A percentile compares a stretch with the other conserved stretches of the same genome.
These are phyloP conservation scores for Fusarium cyanostomum DNA, from an alignment of 2,329 filamentous ascomycete species.

Conservation along the genomic window DNA sequence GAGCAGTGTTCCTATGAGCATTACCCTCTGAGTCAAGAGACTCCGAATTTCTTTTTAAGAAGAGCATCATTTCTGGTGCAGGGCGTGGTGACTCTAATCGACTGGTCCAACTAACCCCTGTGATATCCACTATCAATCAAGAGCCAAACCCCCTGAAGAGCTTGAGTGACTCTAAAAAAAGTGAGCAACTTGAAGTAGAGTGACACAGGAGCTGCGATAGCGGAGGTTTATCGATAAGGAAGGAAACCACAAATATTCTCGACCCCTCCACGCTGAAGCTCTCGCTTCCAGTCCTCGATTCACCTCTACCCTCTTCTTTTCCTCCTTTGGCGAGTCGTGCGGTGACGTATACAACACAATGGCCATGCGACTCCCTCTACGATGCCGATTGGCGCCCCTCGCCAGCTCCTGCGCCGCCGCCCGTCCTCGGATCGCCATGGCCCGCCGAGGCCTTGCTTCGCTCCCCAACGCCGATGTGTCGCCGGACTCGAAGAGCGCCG, in stretches of 20 bases:
- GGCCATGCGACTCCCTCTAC: slow-evolving; percentile 53
- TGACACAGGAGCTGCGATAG: slow-evolving; percentile 40
- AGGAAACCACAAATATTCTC: slow-evolving; percentile 40
- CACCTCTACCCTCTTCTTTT: neutral
- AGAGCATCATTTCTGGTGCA: too few relatives aligned
- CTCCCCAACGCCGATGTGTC: slow-evolving; percentile 76
- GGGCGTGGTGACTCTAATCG: neutral
- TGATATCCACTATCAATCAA: neutral
- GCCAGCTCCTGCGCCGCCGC: slow-evolving; percentile 37
- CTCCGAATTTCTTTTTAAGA: neutral
- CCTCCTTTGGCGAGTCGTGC: neutral
- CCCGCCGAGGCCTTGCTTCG: slow-evolving; percentile 46
- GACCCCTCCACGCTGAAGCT: slow-evolving; percentile 7
- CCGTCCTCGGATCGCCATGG: slow-evolving; percentile 42
- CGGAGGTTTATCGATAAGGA: slow-evolving; percentile 46
- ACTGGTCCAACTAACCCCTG: too few relatives aligned
- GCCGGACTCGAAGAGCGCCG: slow-evolving; percentile 76
- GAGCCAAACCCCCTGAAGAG: neutral
- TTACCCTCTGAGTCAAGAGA: neutral
- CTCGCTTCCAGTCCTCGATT: neutral
- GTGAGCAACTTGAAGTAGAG: slow-evolving; percentile 16
- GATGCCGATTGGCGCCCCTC: slow-evolving; percentile 50
- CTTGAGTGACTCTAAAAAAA: slow-evolving; percentile 13
- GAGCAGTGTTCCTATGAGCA: too few relatives aligned
- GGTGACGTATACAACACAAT: slow-evolving; percentile 40